Conservation (phyloP, 371 early-diverging fungal genomes). For the Mucor velutinosus region DNA sequence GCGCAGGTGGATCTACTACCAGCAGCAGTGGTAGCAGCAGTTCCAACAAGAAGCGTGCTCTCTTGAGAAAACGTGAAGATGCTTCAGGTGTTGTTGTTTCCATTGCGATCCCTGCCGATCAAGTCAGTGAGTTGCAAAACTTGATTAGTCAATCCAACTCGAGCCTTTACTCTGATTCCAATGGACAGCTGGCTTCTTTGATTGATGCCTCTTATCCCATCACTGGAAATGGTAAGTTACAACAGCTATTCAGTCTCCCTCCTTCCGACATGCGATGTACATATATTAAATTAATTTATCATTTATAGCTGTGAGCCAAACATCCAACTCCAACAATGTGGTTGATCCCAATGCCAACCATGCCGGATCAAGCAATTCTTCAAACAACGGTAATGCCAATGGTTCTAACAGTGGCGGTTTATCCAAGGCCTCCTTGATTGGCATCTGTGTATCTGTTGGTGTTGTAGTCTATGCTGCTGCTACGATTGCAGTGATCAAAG, state of each 20-base stretch:
- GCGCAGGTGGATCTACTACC: conserved; percentile 19
- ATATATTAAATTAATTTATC: background rate
- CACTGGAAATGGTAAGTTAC: conserved; percentile 10
- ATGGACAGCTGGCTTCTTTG: conserved; percentile 43
- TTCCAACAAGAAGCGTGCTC: conserved; percentile 9
- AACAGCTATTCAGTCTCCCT: background rate
- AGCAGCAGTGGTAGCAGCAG: background rate
- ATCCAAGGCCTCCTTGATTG: conserved; percentile 43
- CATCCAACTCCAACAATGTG: background rate
- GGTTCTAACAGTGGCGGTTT: conserved; percentile 19
- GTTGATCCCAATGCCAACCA: conserved; percentile 1
- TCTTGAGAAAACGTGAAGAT: conserved; percentile 8
- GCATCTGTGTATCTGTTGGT: conserved; percentile 48
- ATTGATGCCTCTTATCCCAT: conserved; percentile 39
- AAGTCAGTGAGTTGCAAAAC: conserved; percentile 22
- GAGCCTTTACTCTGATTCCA: conserved; percentile 33
- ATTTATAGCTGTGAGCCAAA: background rate
- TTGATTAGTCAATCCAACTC: conserved; percentile 29
- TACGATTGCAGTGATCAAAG: conserved; percentile 33
- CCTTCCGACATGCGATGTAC: background rate
- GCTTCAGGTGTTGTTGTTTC: conserved; percentile 34
- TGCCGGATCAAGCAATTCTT: background rate
- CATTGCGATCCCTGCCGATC: conserved; percentile 35
- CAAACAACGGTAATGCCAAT: background rate
- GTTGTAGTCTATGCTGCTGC: conserved; percentile 47